A percentile compares a stretch with the other conserved stretches of the same genome.
These are phyloP conservation scores for Chalciporus sp. DNA, from an alignment of 1,284 basidiomycete genomes.

Conservation along the genomic window DNA sequence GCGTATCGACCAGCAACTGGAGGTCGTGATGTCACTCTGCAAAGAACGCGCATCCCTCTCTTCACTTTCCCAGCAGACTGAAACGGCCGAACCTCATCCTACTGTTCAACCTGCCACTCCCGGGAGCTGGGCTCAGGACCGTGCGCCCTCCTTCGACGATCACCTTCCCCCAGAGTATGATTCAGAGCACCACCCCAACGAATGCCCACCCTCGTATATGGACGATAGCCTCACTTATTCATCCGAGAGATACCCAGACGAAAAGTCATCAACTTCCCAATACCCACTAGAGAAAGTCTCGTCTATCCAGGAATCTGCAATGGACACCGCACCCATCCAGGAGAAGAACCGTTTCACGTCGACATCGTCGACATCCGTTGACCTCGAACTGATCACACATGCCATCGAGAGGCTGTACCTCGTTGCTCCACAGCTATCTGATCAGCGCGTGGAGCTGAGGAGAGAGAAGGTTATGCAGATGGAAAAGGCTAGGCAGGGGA, in stretches of 20 bases:
- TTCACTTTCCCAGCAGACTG: background rate
- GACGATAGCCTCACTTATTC: slow-evolving; percentile 30
- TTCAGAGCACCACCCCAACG: slow-evolving; percentile 41
- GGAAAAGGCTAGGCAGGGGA: slow-evolving; percentile 57
- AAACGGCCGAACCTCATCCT: background rate
- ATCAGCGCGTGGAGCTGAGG: slow-evolving; percentile 85
- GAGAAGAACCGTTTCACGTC: slow-evolving; percentile 50
- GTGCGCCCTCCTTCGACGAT: slow-evolving; percentile 39
- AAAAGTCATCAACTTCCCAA: slow-evolving; percentile 5
- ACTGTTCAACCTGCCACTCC: background rate
- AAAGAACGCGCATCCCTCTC: slow-evolving; percentile 47
- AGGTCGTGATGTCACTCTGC: slow-evolving; percentile 65
- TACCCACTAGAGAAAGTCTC: slow-evolving; percentile 27
- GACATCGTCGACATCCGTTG: slow-evolving; percentile 54
- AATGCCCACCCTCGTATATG: slow-evolving; percentile 67
- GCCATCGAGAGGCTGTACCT: slow-evolving; percentile 86
- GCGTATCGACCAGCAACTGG: slow-evolving; percentile 72
- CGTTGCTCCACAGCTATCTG: slow-evolving; percentile 81
- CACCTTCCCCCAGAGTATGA: slow-evolving; percentile 73
- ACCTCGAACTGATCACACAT: slow-evolving; percentile 79
- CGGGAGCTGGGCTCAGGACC: slow-evolving; percentile 13
- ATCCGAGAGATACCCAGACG: slow-evolving; percentile 32
- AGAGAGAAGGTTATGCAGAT: slow-evolving; percentile 64
- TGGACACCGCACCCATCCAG: slow-evolving; percentile 27
- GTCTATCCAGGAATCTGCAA: background rate